Evolutionary conservation across 176 grass and related monocot species (phyloP).

Genomic region (Rhynchospora tenuis): DNA sequence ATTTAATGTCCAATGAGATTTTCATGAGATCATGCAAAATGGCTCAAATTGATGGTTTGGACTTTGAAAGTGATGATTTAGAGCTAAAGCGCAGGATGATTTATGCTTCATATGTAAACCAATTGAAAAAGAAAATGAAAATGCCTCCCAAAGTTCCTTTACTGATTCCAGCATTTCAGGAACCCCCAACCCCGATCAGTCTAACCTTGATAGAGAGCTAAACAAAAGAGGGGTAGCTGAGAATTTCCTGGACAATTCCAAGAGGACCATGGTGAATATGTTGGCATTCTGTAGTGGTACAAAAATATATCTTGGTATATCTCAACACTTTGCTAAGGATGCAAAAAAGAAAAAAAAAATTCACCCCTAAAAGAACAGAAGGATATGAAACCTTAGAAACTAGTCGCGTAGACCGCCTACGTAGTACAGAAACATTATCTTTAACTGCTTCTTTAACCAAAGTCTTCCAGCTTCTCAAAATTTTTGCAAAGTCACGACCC

Average conservation of each 20-base stretch:
- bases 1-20: too few relatives aligned
- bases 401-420: constrained; percentile 60
- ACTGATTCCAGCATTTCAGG: not conserved
- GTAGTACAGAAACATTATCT: constrained; percentile 26
- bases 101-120: too few relatives aligned
- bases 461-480: constrained; percentile 56
- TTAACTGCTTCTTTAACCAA: constrained; percentile 31
- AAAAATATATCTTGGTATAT: not conserved
- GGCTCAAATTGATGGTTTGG: too few relatives aligned
- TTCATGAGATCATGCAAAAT: too few relatives aligned
- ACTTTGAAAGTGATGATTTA: too few relatives aligned
- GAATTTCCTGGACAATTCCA: not conserved
- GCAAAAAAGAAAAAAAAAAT: not conserved
- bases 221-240: not conserved
- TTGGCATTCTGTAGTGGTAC: not conserved
- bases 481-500: constrained; percentile 35
- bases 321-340: not conserved
- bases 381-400: constrained; percentile 41
- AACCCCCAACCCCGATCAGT: too few relatives aligned
- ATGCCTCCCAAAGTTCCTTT: not conserved
- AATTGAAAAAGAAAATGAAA: too few relatives aligned
- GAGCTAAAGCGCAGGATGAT: too few relatives aligned
- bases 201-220: not conserved
- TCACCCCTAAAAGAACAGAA: not conserved
- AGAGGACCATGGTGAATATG: not conserved